Conservation (phyloP, 768 basidiomycete genomes). For the Leccinum rimulosum region DNA sequence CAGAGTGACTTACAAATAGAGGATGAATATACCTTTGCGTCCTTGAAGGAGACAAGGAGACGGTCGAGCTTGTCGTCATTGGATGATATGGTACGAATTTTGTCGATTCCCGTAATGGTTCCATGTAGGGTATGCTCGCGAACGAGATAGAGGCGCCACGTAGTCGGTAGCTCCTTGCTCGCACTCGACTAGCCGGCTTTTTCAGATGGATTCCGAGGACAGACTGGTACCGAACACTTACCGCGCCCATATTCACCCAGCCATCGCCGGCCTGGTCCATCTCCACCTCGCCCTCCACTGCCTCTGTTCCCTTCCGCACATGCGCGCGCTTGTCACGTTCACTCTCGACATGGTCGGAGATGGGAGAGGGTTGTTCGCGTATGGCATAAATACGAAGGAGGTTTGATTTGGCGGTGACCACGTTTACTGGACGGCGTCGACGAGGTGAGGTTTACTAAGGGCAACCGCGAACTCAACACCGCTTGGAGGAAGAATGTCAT, state of each 20-base stretch:
- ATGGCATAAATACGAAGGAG: slow-evolving; percentile 87
- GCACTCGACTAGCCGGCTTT: slow-evolving; percentile 45
- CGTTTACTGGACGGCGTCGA: slow-evolving; percentile 66
- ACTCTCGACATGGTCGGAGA: slow-evolving; percentile 55
- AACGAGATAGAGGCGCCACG: slow-evolving; percentile 72
- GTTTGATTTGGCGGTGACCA: slow-evolving; percentile 85
- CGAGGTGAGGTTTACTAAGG: slow-evolving; percentile 66
- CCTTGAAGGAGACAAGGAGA: slow-evolving; percentile 88
- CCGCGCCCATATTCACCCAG: slow-evolving; percentile 73
- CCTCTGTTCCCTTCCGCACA: slow-evolving; percentile 64
- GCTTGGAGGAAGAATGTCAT: slow-evolving; percentile 78
- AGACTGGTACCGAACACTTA: slow-evolving; percentile 42
- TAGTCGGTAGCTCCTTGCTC: slow-evolving; percentile 51
- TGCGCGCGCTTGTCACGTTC: slow-evolving; percentile 56
- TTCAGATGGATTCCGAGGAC: slow-evolving; percentile 18
- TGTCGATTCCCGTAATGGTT: slow-evolving; percentile 79
- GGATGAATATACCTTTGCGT: slow-evolving; percentile 75
- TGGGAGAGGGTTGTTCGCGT: slow-evolving; percentile 61
- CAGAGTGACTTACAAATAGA: slow-evolving; percentile 4
- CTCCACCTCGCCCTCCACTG: slow-evolving; percentile 74
- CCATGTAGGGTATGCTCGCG: slow-evolving; percentile 85
- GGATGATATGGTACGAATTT: slow-evolving; percentile 74
- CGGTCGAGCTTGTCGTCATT: slow-evolving; percentile 84
- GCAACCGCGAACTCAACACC: slow-evolving; percentile 80
- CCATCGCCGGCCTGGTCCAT: slow-evolving; percentile 80